Evolutionary conservation across 2,329 filamentous ascomycete genomes (phyloP).

Genomic region (Ophiostoma pallidulum): DNA sequence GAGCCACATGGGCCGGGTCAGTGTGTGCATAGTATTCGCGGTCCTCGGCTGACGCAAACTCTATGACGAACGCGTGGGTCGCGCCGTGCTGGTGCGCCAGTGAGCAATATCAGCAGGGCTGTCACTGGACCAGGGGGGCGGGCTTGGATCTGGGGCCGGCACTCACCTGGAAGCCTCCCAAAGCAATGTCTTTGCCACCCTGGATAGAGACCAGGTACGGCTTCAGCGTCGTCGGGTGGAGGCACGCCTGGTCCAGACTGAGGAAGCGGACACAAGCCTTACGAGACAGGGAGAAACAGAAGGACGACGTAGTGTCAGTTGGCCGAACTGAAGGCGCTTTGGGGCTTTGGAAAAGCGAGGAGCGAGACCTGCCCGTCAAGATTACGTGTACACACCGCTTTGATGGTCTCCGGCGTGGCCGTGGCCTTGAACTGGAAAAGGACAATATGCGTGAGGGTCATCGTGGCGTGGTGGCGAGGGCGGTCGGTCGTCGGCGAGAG

Average conservation of each 20-base stretch:
- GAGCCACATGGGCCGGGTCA: constrained; percentile 55
- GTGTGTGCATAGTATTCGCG: constrained; percentile 57
- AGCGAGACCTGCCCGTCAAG: background rate
- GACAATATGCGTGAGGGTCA: constrained; percentile 12
- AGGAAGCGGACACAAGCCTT: constrained; percentile 30
- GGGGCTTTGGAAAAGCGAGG: too few species aligned
- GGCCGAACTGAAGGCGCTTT: background rate
- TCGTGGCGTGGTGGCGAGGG: background rate
- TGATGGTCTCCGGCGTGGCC: background rate
- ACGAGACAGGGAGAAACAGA: background rate
- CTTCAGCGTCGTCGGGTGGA: constrained; percentile 48
- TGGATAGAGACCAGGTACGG: constrained; percentile 50
- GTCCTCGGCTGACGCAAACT: constrained; percentile 55
- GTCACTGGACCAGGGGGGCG: background rate
- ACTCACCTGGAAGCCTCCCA: constrained; percentile 49
- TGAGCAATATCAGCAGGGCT: too few species aligned
- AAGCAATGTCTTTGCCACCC: constrained; percentile 54
- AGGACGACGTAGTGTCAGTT: background rate
- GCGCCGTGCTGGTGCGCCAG: constrained; percentile 39
- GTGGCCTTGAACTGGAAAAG: constrained; percentile 12
- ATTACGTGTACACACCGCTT: background rate
- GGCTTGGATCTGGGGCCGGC: too few species aligned
- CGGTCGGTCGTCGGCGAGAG: too few species aligned
- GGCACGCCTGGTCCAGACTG: constrained; percentile 46
- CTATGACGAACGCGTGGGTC: constrained; percentile 59